A percentile compares a stretch with the other conserved stretches of the same genome.
These are phyloP conservation scores for Asparagopsis taxiformis DNA, from an alignment of 31 red algal genomes.

Conservation along the genomic window DNA sequence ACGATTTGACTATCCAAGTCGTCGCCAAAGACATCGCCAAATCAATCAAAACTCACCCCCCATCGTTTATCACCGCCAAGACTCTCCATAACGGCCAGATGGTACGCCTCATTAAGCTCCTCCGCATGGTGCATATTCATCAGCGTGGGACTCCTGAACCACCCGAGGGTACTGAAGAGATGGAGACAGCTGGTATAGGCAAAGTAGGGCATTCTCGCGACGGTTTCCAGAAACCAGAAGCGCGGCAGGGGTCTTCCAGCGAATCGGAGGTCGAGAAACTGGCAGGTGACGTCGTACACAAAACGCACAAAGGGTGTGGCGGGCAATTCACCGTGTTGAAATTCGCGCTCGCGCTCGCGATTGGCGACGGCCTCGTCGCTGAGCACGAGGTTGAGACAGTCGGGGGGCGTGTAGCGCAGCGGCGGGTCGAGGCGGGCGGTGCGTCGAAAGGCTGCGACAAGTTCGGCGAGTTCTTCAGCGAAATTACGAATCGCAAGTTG, in stretches of 20 bases:
- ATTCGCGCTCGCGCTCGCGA: conserved; percentile 45
- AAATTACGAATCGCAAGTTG: conserved; percentile 44
- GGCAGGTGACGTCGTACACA: conserved; percentile 65
- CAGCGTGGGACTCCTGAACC: conserved; percentile 78
- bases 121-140: conserved; percentile 87
- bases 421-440: conserved; percentile 20
- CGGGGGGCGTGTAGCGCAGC: conserved; percentile 39
- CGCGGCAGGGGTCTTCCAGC: conserved; percentile 60
- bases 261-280: conserved; percentile 67
- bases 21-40: conserved; percentile 2
- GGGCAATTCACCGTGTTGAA: conserved; percentile 1
- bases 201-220: conserved; percentile 98
- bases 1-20: neutral
- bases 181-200: conserved; percentile 88
- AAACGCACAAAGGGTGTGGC: conserved; percentile 16
- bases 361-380: conserved; percentile 29
- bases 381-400: conserved; percentile 49
- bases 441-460: conserved; percentile 18
- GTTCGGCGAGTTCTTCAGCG: conserved; percentile 29
- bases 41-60: conserved; percentile 66
- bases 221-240: conserved; percentile 94
- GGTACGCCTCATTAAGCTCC: conserved; percentile 90
- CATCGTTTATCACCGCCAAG: conserved; percentile 86
- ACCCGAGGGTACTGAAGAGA: conserved; percentile 86
- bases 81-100: conserved; percentile 91